These are phyloP conservation scores for Diaporthe aspalathi DNA, from an alignment of 2,329 filamentous ascomycete species.

Conservation along the genomic window DNA sequence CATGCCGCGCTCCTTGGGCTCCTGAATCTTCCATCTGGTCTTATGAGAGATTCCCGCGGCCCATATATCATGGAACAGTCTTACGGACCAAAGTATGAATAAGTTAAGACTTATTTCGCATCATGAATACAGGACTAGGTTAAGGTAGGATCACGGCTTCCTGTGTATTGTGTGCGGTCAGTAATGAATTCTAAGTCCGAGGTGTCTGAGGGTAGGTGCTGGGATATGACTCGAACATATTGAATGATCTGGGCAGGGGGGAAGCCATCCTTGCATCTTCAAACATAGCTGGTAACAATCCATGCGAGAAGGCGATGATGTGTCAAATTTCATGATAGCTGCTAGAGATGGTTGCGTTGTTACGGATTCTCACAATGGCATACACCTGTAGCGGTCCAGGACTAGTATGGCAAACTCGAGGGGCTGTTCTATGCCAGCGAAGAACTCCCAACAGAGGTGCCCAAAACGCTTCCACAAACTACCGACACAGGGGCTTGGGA, in stretches of 20 bases:
- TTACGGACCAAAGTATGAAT: neutral
- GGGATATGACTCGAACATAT: neutral
- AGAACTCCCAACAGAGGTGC: neutral
- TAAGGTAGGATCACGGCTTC: too few species aligned
- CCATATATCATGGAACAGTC: neutral
- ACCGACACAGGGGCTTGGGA: neutral
- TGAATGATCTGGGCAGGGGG: neutral
- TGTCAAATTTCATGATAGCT: too few species aligned
- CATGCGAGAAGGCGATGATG: too few species aligned
- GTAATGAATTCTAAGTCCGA: neutral
- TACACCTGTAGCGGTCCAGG: neutral
- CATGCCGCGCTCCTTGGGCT: too few species aligned
- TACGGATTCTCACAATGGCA: neutral
- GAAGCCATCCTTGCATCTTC: neutral
- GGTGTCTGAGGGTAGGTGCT: neutral
- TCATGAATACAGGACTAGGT: neutral
- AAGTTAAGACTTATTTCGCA: too few species aligned
- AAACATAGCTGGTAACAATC: neutral
- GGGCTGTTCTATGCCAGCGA: neutral
- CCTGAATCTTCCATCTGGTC: neutral
- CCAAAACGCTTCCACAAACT: neutral
- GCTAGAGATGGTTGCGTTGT: too few species aligned
- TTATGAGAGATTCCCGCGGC: neutral
- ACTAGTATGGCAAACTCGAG: neutral
- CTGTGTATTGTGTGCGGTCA: neutral